These are phyloP conservation scores for Calophaca sinica DNA, from an alignment of 306 rosid genomes.

Conservation along the genomic window DNA sequence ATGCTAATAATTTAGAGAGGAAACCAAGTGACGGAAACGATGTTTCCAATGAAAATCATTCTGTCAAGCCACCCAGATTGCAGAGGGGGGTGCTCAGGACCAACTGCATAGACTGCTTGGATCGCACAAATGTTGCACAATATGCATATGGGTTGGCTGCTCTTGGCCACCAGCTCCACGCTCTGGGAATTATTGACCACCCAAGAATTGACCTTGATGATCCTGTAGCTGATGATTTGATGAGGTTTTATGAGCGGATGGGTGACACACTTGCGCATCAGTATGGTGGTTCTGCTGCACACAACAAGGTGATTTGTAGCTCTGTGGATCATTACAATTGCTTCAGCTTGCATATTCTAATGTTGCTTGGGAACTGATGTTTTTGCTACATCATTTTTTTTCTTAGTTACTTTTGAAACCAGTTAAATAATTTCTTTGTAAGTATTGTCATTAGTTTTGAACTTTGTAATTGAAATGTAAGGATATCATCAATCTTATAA, in stretches of 20 bases:
- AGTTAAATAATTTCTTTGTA: neutral
- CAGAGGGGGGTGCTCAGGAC: slow-evolving; percentile 94
- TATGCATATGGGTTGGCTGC: slow-evolving; percentile 93
- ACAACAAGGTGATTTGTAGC: slow-evolving; percentile 80
- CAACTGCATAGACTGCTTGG: slow-evolving; percentile 97
- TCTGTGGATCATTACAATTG: slow-evolving; percentile 25
- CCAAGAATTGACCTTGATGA: slow-evolving; percentile 74
- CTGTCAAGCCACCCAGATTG: slow-evolving; percentile 57
- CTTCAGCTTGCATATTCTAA: slow-evolving; percentile 39
- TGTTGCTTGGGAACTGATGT: slow-evolving; percentile 21
- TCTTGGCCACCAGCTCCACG: slow-evolving; percentile 80
- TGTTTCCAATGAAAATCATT: slow-evolving; percentile 50
- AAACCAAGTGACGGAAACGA: slow-evolving; percentile 54
- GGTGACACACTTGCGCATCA: slow-evolving; percentile 95
- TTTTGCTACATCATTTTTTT: slow-evolving; percentile 32
- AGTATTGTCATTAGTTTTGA: slow-evolving; percentile 32
- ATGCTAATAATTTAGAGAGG: slow-evolving; percentile 53
- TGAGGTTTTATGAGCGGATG: slow-evolving; percentile 89
- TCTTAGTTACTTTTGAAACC: slow-evolving; percentile 23
- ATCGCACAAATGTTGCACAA: slow-evolving; percentile 99
- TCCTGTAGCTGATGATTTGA: slow-evolving; percentile 83
- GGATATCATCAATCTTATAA: slow-evolving; percentile 5
- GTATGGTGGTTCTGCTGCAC: slow-evolving; percentile 99
- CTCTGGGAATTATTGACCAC: slow-evolving; percentile 72
- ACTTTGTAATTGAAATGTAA: slow-evolving; percentile 23